Percentiles rank a stretch among this genome's conserved stretches.
Conservation (phyloP, 805 yeast genomes). For the Spathaspora arborariae region DNA sequence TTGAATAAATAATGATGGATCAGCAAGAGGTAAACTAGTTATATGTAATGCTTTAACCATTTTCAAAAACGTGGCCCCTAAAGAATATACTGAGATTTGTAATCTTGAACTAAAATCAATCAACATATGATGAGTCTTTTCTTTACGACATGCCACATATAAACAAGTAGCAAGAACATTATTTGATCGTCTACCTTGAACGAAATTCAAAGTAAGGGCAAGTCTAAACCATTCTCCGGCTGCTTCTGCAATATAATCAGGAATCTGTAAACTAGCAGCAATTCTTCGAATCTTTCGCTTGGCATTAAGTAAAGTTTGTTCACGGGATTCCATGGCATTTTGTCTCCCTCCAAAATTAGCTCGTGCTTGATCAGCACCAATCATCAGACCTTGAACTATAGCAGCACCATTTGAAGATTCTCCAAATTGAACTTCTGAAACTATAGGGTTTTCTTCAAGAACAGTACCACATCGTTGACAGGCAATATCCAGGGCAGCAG, state of each 20-base stretch:
- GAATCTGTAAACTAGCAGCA: constrained; percentile 73
- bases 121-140: constrained; percentile 89
- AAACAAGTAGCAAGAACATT: constrained; percentile 94
- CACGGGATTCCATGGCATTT: constrained; percentile 77
- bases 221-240: constrained; percentile 87
- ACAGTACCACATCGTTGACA: constrained; percentile 86
- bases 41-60: constrained; percentile 85
- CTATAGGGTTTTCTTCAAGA: constrained; percentile 88
- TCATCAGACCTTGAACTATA: constrained; percentile 89
- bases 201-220: constrained; percentile 85
- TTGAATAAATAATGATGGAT: constrained; percentile 89
- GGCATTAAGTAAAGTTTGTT: constrained; percentile 85
- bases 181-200: constrained; percentile 95
- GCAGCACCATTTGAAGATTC: constrained; percentile 94
- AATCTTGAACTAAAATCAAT: constrained; percentile 90
- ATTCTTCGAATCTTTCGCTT: constrained; percentile 73
- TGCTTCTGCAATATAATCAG: constrained; percentile 80
- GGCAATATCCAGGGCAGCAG: constrained; percentile 64
- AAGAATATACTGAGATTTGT: constrained; percentile 87
- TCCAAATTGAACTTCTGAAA: constrained; percentile 91
- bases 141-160: constrained; percentile 90
- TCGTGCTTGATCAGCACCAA: constrained; percentile 80
- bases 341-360: constrained; percentile 68
- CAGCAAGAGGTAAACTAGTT: constrained; percentile 77
- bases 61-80: constrained; percentile 93